Conservation (phyloP, 2,329 filamentous ascomycete species). For the Cryoendolithus antarcticus region DNA sequence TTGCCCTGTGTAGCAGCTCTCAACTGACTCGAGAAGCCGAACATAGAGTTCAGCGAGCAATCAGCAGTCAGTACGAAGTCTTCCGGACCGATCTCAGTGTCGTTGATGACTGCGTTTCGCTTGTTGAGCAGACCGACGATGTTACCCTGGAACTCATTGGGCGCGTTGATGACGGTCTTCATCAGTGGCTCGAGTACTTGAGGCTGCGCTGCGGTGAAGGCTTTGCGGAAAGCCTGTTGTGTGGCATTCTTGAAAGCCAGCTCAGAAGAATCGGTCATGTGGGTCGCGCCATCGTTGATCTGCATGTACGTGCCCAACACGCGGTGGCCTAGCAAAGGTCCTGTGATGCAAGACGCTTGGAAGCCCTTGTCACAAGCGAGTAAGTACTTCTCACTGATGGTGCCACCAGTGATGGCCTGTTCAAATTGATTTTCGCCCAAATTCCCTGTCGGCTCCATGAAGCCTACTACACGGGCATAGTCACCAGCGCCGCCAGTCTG, state of each 20-base stretch:
- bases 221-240: conserved; percentile 92
- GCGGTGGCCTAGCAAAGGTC: conserved; percentile 82
- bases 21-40: conserved; percentile 85
- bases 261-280: conserved; percentile 96
- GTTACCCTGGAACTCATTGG: conserved; percentile 94
- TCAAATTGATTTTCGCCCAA: conserved; percentile 72
- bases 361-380: conserved; percentile 94
- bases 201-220: conserved; percentile 69
- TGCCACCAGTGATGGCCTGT: conserved; percentile 74
- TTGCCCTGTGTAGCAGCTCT: conserved; percentile 93
- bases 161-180: conserved; percentile 95
- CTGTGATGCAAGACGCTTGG: conserved; percentile 66
- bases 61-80: conserved; percentile 90
- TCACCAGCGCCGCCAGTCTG: conserved; percentile 93
- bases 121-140: conserved; percentile 94
- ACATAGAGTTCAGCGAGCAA: conserved; percentile 93
- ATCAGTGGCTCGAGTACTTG: conserved; percentile 89
- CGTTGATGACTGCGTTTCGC: conserved; percentile 85
- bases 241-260: conserved; percentile 91
- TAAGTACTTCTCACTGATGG: conserved; percentile 90
- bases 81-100: conserved; percentile 85
- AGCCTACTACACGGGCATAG: conserved; percentile 84
- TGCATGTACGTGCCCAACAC: conserved; percentile 86
- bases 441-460: conserved; percentile 69
- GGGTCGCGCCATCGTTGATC: conserved; percentile 89